Conservation (phyloP, 2,329 filamentous ascomycete genomes). For the Ilyonectria robusta region DNA sequence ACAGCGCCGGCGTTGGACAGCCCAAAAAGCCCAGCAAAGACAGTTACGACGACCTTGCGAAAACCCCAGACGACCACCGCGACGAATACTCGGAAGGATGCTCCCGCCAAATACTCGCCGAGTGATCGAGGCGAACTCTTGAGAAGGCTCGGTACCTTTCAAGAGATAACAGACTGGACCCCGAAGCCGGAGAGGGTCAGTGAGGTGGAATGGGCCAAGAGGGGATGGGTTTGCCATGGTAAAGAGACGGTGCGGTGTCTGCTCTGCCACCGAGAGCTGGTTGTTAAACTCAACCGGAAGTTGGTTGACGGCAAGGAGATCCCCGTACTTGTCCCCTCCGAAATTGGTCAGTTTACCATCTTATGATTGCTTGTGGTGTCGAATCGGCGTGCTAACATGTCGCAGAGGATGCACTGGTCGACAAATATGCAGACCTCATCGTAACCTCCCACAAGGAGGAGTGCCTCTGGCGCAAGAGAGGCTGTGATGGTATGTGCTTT, state of each 20-base stretch:
- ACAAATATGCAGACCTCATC: conserved; percentile 82
- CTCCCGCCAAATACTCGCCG: conserved; percentile 81
- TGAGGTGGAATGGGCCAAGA: conserved; percentile 95
- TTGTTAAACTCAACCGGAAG: conserved; percentile 81
- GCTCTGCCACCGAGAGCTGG: conserved; percentile 85
- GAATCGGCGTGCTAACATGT: conserved; percentile 37
- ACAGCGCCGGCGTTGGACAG: conserved; percentile 52
- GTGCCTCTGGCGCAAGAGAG: conserved; percentile 88
- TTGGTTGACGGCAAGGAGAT: conserved; percentile 70
- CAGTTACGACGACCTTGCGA: conserved; percentile 45
- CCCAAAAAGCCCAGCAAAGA: conserved; percentile 39
- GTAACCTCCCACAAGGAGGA: conserved; percentile 81
- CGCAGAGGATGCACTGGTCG: conserved; percentile 76
- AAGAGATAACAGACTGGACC: conserved; percentile 93
- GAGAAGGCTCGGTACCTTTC: conserved; percentile 85
- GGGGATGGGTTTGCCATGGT: conserved; percentile 89
- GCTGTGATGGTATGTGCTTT: conserved; percentile 80
- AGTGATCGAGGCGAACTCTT: conserved; percentile 89
- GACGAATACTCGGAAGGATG: conserved; percentile 41
- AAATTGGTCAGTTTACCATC: conserved; percentile 62
- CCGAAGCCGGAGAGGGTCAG: conserved; percentile 88
- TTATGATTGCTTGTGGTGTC: not conserved
- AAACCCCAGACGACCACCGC: conserved; percentile 41
- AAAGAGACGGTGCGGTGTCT: conserved; percentile 89
- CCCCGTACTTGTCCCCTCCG: conserved; percentile 68